Evolutionary conservation across 1,284 basidiomycete species (phyloP), one percentile per base, ranked within the genome.

Genomic region (Ustilago cynodontis): DNA sequence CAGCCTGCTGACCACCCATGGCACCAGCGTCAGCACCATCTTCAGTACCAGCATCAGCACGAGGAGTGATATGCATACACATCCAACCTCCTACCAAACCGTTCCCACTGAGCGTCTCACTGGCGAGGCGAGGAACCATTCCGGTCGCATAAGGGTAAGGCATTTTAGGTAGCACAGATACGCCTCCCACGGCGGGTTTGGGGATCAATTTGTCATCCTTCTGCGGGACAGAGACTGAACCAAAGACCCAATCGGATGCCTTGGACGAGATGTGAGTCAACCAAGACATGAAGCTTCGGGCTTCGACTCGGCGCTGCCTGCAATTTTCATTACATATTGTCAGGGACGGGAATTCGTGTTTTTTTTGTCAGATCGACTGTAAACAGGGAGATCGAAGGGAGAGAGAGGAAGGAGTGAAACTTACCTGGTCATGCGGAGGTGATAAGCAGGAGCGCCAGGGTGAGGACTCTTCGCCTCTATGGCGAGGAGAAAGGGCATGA

Each of bases 91-190:
- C 67, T 7, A 54, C 45, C 29, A 76, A 20, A 18, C 73, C 73
- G 7, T 51, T 52, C 1, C 73, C 73, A 3, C 24, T 47, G 18
- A 76, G 35, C 4, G 60, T 68, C 31, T 76, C 73, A 29, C 65
- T 71, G 0, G 59, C 65, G 20, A 62, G 43, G 14, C 68, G 50
- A 7, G 73, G 73, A 2, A 77, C 18, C 68, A 71, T 77, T 14
- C 73, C 73, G 4, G 69, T 71, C 0, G 54, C 62, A 26, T 71
- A 77, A 1, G 73, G 73, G 35, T 77, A 77, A 5, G 59, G 65
- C 61, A 65, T 71, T 55, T 67, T 66, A 26, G 33, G 53, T 49
- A 71, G 26, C 47, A 71, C 60, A 6, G 54, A 10, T 0, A 62
- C 59, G 1, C 65, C 65, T 1, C 73, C 69, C 1, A 52, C 51